phyloP scores from a whole-genome alignment of 257 asterid genomes.

The Gynochthodes officinalis region DNA sequence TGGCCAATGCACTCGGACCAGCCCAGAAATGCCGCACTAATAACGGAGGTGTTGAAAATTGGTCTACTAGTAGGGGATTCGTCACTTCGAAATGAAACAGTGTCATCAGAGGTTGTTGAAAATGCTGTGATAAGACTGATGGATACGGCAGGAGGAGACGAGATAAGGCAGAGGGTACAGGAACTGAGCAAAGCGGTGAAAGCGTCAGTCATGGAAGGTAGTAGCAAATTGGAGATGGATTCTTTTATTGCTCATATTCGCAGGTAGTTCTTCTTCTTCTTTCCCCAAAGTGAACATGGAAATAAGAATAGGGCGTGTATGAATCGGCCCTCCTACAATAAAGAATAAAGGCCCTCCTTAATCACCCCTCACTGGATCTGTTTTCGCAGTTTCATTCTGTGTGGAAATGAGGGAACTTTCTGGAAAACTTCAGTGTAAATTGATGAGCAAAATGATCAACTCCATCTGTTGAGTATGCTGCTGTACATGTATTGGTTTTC shows the following conservation, averaged over 20 bases:
- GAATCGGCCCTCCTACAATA: too few relatives aligned
- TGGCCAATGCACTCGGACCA: conserved; percentile 38
- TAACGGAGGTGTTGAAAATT: conserved; percentile 9
- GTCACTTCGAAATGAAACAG: conserved; percentile 7
- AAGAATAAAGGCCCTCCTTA: too few relatives aligned
- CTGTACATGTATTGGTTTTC: too few relatives aligned
- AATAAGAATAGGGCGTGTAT: too few relatives aligned
- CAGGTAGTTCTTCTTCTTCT: neutral
- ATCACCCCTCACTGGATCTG: too few relatives aligned
- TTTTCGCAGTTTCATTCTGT: too few relatives aligned
- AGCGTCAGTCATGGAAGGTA: conserved; percentile 13
- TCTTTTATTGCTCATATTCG: neutral
- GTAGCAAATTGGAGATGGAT: neutral
- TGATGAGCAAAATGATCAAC: too few relatives aligned
- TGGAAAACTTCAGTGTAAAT: too few relatives aligned
- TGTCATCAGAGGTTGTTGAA: conserved; percentile 9
- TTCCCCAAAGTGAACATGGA: too few relatives aligned
- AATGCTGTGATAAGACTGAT: conserved; percentile 16
- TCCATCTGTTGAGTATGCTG: too few relatives aligned
- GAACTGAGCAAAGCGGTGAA: conserved; percentile 7
- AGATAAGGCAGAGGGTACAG: conserved; percentile 13
- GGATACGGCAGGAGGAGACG: conserved; percentile 25
- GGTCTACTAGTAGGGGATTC: conserved; percentile 6
- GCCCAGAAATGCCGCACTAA: conserved; percentile 8
- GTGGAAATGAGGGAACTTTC: too few relatives aligned